Conservation (phyloP, 148 eudicot genomes). For the Persicaria maculosa region DNA sequence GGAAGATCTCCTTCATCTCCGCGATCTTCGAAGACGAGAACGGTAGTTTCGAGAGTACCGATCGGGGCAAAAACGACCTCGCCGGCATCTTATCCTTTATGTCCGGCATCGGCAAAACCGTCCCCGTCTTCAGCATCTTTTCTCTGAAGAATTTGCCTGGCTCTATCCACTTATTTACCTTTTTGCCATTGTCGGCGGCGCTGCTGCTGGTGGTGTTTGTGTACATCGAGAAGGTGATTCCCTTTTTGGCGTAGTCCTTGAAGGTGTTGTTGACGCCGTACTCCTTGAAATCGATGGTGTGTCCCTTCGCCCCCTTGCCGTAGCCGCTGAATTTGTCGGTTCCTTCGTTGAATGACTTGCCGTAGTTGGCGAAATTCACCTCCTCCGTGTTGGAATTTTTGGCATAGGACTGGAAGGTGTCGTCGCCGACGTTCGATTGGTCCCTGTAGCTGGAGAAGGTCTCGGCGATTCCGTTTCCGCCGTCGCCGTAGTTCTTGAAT, state of each 20-base stretch:
- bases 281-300: conserved; percentile 28
- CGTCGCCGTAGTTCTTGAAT: conserved; percentile 41
- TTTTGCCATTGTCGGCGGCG: conserved; percentile 13
- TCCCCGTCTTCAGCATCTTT: conserved; percentile 44
- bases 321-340: conserved; percentile 48
- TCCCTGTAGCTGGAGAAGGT: conserved; percentile 42
- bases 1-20: conserved; percentile 50
- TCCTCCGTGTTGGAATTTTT: conserved; percentile 36
- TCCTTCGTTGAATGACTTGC: conserved; percentile 41
- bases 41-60: conserved; percentile 54
- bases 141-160: conserved; percentile 84
- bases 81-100: conserved; percentile 77
- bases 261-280: conserved; percentile 47
- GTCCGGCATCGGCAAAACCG: conserved; percentile 80
- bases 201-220: conserved; percentile 20
- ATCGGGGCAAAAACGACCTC: conserved; percentile 78
- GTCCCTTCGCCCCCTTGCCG: conserved; percentile 28
- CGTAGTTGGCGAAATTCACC: conserved; percentile 39
- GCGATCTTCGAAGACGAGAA: conserved; percentile 38
- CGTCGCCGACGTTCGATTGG: conserved; percentile 47
- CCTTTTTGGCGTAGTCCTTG: conserved; percentile 45
- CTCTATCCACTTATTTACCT: conserved; percentile 52
- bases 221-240: conserved; percentile 32
- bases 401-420: conserved; percentile 36
- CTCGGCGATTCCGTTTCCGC: conserved; percentile 34